Evolutionary conservation across 2,329 filamentous ascomycete species (phyloP).

Genomic region (Aureobasidium vineae): DNA sequence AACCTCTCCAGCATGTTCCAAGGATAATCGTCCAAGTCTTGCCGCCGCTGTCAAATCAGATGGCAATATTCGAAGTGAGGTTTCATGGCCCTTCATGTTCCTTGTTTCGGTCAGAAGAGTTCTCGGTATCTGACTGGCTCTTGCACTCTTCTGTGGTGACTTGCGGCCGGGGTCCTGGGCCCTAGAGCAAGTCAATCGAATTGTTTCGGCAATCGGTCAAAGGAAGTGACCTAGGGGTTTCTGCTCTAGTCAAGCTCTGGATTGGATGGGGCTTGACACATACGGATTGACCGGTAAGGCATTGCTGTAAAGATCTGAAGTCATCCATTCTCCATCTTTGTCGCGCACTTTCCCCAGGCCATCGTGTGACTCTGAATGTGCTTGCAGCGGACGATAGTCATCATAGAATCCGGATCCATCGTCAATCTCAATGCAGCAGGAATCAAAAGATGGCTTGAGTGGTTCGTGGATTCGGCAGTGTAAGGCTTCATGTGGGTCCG

Average conservation of each 20-base stretch:
- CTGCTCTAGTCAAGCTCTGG: constrained; percentile 18
- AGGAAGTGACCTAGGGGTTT: constrained; percentile 13
- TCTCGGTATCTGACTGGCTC: neutral
- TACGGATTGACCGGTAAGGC: constrained; percentile 10
- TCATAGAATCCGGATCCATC: constrained; percentile 10
- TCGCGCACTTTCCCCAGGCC: neutral
- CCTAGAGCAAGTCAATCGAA: constrained; percentile 22
- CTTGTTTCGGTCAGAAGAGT: neutral
- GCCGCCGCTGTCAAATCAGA: constrained; percentile 2
- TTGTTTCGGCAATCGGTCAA: constrained; percentile 3
- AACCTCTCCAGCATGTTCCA: neutral
- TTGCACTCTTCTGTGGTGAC: neutral
- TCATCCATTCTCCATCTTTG: constrained; percentile 11
- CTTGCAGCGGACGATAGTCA: neutral
- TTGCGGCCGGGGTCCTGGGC: constrained; percentile 1
- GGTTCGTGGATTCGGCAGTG: constrained; percentile 9
- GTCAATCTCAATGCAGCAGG: constrained; percentile 2
- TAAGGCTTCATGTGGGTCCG: constrained; percentile 18
- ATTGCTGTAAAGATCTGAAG: constrained; percentile 10
- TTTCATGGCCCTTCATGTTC: neutral
- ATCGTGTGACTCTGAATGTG: constrained; percentile 4
- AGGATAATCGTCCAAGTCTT: constrained; percentile 7
- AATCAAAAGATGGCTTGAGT: constrained; percentile 18
- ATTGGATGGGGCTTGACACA: constrained; percentile 24
- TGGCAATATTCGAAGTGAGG: neutral